These are phyloP conservation scores for Trametes pubescens DNA, from an alignment of 1,284 basidiomycete genomes.

Conservation along the genomic window DNA sequence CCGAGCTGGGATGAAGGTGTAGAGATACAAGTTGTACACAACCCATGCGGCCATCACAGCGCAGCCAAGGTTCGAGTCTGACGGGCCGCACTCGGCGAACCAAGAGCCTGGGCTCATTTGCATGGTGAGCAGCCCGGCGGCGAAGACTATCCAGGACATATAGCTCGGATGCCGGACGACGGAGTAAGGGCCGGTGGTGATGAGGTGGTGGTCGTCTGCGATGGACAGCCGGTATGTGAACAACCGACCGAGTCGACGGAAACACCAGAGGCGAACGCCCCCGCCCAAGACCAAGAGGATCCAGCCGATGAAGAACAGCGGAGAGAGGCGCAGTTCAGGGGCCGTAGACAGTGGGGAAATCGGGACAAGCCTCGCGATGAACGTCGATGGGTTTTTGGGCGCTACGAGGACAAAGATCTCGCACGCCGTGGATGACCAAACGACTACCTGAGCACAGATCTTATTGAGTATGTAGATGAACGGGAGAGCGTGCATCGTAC, in stretches of 20 bases:
- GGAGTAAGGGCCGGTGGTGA: constrained; percentile 38
- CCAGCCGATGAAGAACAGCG: constrained; percentile 8
- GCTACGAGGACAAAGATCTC: background rate
- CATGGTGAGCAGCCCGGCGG: constrained; percentile 24
- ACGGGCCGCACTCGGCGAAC: constrained; percentile 28
- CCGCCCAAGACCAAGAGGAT: constrained; percentile 7
- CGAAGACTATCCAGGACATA: constrained; percentile 30
- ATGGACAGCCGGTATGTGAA: constrained; percentile 39
- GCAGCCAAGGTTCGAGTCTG: constrained; percentile 23
- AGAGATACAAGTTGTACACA: constrained; percentile 26
- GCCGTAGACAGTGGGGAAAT: background rate
- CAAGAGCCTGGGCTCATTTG: constrained; percentile 29
- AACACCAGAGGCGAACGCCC: constrained; percentile 23
- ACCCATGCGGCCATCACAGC: constrained; percentile 24
- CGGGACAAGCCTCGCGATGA: background rate
- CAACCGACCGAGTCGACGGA: constrained; percentile 34
- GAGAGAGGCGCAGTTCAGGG: background rate
- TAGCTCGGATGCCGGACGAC: constrained; percentile 39
- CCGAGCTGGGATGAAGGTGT: constrained; percentile 20
- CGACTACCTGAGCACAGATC: background rate
- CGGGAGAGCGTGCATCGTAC: background rate
- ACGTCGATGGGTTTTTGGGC: background rate
- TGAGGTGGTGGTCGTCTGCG: constrained; percentile 32
- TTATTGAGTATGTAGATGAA: background rate
- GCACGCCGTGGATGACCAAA: background rate